Conservation (phyloP, 78 protist genomes). For the Anaeramoeba flamelloides region DNA sequence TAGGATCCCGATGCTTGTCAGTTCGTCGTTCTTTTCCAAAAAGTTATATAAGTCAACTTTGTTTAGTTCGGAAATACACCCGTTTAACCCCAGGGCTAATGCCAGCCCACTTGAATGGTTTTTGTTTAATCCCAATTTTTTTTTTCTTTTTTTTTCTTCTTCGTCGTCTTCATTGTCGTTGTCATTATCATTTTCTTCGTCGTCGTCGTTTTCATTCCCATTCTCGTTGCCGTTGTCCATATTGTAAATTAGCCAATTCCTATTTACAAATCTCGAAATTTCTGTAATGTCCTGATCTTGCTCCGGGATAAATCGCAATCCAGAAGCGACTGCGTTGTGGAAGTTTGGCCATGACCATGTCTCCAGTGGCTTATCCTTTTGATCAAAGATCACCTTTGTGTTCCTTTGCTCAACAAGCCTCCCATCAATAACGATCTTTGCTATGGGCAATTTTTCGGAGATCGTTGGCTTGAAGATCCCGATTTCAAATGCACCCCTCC, state of each 20-base stretch:
- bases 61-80: constrained; percentile 40
- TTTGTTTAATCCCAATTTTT: constrained; percentile 15
- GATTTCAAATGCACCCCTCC: background rate
- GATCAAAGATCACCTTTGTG: background rate
- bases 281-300: background rate
- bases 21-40: constrained; percentile 36
- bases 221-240: background rate
- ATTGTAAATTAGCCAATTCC: constrained; percentile 2
- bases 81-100: constrained; percentile 59
- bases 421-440: background rate
- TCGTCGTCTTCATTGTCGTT: constrained; percentile 11
- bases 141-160: constrained; percentile 43
- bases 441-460: background rate
- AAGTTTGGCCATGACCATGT: constrained; percentile 57
- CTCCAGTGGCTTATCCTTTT: background rate
- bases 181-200: background rate
- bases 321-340: constrained; percentile 68
- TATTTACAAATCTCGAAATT: background rate
- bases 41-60: constrained; percentile 35
- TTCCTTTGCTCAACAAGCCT: background rate
- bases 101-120: constrained; percentile 41
- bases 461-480: background rate
- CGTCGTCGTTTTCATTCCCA: no score
- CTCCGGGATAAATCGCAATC: constrained; percentile 26
- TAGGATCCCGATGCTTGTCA: constrained; percentile 50